Base-by-base conservation (phyloP, 1,284 basidiomycete species). In the Trichosporon sp. region DNA sequence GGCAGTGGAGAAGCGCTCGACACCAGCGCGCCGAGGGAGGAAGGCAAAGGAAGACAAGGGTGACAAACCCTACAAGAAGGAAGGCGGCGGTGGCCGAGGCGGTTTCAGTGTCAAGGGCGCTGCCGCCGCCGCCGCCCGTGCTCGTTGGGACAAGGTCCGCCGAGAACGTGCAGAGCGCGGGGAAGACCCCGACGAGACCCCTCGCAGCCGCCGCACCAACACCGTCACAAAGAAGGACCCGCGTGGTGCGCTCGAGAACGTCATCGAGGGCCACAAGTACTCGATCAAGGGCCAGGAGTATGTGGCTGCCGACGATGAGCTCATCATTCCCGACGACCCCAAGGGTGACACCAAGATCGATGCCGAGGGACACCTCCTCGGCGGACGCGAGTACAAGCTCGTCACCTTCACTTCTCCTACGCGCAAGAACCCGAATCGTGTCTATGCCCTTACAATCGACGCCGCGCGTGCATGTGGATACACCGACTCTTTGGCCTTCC, bases 391-490 rank as follows among this genome's bases (percentile, higher is more conserved):
- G 72, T 98, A 94, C 87, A 97, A 96, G 83, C 89, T 94, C 1
- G 86, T 89, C 66, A 96, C 95, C 1, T 98, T 98, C 80, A 86
- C 89, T 14, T 89, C 95, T 1, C 91, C 93, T 0, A 88, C 89
- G 67, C 89, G 96, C 70, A 88, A 79, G 0, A 86, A 98, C 79
- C 91, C 93, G 4, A 88, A 93, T 66, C 89, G 92, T 67, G 87
- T 90, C 73, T 99, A 98, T 85, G 93, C 97, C 88, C 91, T 99
- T 61, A 94, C 96, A 11, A 98, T 99, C 74, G 96, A 99, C 79
- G 96, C 95, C 4, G 96, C 96, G 0, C 90, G 96, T 32, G 93
- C 93, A 2, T 95, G 93, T 51, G 97, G 96, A 1, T 98, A 95
- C 85, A 90, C 94, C 70, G 97, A 99, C 84, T 98, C 96, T 8